Evolutionary conservation across 2,329 filamentous ascomycete species (phyloP).

Genomic region (Macrophomina phaseolina): DNA sequence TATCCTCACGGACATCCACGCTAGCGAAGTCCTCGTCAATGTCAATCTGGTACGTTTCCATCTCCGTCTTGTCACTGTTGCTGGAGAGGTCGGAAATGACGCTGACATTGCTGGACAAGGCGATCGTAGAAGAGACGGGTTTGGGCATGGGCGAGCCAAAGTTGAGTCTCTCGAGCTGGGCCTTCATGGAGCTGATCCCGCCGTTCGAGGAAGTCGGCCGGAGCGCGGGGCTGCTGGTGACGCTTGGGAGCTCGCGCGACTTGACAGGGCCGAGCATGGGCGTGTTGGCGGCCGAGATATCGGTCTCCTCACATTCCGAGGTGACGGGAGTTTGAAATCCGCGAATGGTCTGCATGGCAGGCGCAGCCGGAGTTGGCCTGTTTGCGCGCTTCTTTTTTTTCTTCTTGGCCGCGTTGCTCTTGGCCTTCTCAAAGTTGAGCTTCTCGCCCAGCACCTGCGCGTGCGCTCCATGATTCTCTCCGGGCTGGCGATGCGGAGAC

Average conservation of each 20-base stretch:
- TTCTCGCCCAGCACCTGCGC: conserved; percentile 39
- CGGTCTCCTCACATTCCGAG: conserved; percentile 63
- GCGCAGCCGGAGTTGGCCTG: conserved; percentile 42
- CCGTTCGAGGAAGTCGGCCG: conserved; percentile 60
- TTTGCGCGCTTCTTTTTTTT: conserved; percentile 47
- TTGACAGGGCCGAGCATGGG: conserved; percentile 49
- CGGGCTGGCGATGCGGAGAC: conserved; percentile 38
- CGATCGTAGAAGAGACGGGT: conserved; percentile 39
- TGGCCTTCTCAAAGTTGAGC: conserved; percentile 41
- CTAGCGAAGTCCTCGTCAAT: conserved; percentile 86
- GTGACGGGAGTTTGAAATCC: conserved; percentile 58
- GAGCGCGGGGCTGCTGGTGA: conserved; percentile 59
- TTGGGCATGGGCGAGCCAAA: conserved; percentile 63
- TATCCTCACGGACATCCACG: conserved; percentile 52
- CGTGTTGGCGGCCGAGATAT: conserved; percentile 51
- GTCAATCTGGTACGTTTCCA: conserved; percentile 82
- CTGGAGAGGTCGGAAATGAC: conserved; percentile 54
- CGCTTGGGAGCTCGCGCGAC: conserved; percentile 51
- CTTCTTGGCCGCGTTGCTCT: conserved; percentile 35
- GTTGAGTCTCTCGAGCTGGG: conserved; percentile 79
- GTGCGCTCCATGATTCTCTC: conserved; percentile 25
- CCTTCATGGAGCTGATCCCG: conserved; percentile 82
- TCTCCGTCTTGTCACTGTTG: conserved; percentile 73
- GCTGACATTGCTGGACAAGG: conserved; percentile 61
- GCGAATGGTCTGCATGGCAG: conserved; percentile 49